phyloP scores from a whole-genome alignment of 768 basidiomycete genomes.

The Podaxis sp. region DNA sequence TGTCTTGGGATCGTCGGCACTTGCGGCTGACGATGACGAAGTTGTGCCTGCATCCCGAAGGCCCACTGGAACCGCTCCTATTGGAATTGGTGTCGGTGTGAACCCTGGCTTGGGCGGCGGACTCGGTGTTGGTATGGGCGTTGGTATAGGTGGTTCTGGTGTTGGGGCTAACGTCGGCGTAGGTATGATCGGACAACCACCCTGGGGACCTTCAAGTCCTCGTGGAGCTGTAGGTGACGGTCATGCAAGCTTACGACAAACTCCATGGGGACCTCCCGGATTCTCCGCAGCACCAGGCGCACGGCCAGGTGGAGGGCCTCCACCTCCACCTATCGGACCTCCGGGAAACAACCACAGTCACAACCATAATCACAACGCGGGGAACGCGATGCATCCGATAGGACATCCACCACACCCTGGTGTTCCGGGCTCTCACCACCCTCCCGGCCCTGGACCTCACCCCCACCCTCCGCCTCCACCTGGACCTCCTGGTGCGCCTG shows the following conservation, averaged over 20 bases:
- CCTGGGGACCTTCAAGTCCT: slow-evolving; percentile 15
- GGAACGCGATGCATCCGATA: slow-evolving; percentile 19
- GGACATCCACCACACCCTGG: slow-evolving; percentile 14
- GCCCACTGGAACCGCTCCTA: slow-evolving; percentile 28
- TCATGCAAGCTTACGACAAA: slow-evolving; percentile 21
- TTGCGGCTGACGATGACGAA: slow-evolving; percentile 80
- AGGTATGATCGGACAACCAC: slow-evolving; percentile 14
- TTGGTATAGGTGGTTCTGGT: neutral
- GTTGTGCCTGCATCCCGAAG: slow-evolving; percentile 57
- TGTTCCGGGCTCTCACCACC: neutral
- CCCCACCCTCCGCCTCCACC: slow-evolving; percentile 6
- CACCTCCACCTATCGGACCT: slow-evolving; percentile 30
- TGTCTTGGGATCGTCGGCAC: slow-evolving; percentile 73
- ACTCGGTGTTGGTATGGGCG: slow-evolving; percentile 17
- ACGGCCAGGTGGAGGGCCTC: slow-evolving; percentile 23
- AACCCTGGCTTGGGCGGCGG: neutral
- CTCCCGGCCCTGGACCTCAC: neutral
- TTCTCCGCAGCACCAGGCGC: slow-evolving; percentile 18
- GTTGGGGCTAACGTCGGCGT: neutral
- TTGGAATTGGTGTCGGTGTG: slow-evolving; percentile 18
- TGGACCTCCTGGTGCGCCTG: slow-evolving; percentile 20
- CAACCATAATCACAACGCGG: slow-evolving; percentile 5
- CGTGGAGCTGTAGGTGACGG: slow-evolving; percentile 16
- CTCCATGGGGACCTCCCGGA: slow-evolving; percentile 24
- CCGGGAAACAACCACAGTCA: slow-evolving; percentile 17